A percentile compares a stretch with the other conserved stretches of the same genome.
Conservation (phyloP, 257 asterid species). For the Solanum gracilifrons region DNA sequence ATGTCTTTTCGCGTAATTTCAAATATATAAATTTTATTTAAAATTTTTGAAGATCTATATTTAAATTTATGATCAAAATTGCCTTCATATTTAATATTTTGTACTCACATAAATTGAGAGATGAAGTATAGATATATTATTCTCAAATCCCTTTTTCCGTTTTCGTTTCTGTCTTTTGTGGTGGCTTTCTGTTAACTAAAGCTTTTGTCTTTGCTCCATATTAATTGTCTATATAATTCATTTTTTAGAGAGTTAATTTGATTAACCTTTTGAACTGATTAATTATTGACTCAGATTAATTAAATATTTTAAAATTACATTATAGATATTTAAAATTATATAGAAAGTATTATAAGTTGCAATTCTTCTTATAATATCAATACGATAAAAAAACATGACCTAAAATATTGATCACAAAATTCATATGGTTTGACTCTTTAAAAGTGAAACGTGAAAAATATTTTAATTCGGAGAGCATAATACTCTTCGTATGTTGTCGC, state of each 20-base stretch:
- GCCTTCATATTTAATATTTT: not conserved
- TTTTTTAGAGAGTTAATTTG: not conserved
- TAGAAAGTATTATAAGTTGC: not conserved
- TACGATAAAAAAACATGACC: not conserved
- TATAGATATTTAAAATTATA: too few species aligned
- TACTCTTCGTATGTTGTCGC: not conserved
- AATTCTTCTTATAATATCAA: not conserved
- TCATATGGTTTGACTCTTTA: not conserved
- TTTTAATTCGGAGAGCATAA: not conserved
- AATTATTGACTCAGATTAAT: not conserved
- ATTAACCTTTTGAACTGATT: not conserved
- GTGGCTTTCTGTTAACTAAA: not conserved
- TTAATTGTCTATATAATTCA: too few species aligned
- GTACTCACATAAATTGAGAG: not conserved
- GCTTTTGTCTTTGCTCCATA: not conserved
- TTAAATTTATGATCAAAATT: not conserved
- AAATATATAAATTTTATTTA: not conserved
- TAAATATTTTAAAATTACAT: too few species aligned
- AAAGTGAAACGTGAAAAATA: not conserved
- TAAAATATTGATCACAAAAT: not conserved
- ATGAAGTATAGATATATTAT: not conserved
- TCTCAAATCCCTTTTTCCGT: not conserved
- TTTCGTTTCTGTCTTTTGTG: not conserved
- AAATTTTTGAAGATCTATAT: fast-evolving
- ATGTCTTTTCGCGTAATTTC: not conserved